Base-by-base conservation (phyloP, 2,329 filamentous ascomycete species). In the Aspergillus fumigatiaffinis region DNA sequence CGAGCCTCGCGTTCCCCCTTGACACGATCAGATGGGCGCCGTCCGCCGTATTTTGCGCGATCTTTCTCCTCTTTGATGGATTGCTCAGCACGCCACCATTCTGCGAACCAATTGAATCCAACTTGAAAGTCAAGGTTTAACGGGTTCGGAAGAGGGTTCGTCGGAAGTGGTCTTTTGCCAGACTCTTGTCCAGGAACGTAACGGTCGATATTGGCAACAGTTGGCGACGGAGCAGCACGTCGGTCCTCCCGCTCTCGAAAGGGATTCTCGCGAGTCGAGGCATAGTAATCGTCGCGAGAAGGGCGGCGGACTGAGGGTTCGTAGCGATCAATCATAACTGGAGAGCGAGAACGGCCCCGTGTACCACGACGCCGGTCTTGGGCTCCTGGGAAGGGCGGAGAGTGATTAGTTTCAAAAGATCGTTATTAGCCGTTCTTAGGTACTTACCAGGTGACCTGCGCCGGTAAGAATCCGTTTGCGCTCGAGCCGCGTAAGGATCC, bases 31-130 rank as follows among this genome's bases (percentile, higher is more conserved):
- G 80, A 78, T 38, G 76, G 77, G 50, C 83, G 79, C 47, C 83
- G 76, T 25, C 82, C 82, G 21, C 85, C 85, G 60, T 82, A 80
- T 67, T 84, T 85, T 8, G 78, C 78, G 29, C 84, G 81, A 64
- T 87, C 85, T 60, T 83, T 85, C 59, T 87, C 84, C 60, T 87
- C 84, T 62, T 86, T 86, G 61, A 87, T 82, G 20, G 79, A 73
- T 67, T 87, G 83, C 64, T 88, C 85, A 2, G 79, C 77, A 38
- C 85, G 79, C 85, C 85, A 88, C 85, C 85, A 88, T 69, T 88
- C 85, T 1, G 84, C 84, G 61, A 86, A 88, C 76, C 80, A 88
- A 60, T 84, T 87, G 73, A 87, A 87, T 3, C 85, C 85, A 41
- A 87, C 85, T 68, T 87, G 85, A 46, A 83, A 87, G 52, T 87